phyloP scores from a whole-genome alignment of 768 basidiomycete species.

The Lactarius trivialis region DNA sequence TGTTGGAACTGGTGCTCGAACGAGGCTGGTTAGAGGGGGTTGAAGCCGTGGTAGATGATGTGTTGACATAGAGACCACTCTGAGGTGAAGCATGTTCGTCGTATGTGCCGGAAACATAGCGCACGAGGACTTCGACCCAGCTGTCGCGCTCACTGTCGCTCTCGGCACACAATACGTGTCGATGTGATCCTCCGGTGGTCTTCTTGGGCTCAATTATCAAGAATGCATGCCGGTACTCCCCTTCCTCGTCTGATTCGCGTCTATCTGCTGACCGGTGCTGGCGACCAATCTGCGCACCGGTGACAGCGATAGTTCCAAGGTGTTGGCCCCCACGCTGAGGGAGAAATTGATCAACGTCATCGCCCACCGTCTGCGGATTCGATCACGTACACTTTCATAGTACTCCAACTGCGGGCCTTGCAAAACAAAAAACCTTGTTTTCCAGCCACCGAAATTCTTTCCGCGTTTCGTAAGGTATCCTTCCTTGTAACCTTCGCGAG shows the following conservation, averaged over 20 bases:
- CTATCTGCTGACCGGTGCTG: constrained; percentile 65
- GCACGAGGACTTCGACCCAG: constrained; percentile 92
- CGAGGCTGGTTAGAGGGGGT: constrained; percentile 41
- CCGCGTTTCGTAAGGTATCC: constrained; percentile 95
- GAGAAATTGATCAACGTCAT: constrained; percentile 3
- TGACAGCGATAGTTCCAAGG: constrained; percentile 83
- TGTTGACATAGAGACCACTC: constrained; percentile 19
- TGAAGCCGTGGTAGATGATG: constrained; percentile 22
- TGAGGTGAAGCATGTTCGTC: constrained; percentile 40
- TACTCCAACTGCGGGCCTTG: constrained; percentile 89
- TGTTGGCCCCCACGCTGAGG: constrained; percentile 80
- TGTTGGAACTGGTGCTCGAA: constrained; percentile 47
- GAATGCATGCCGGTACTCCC: constrained; percentile 95
- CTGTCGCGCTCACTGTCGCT: constrained; percentile 88
- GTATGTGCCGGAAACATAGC: constrained; percentile 78
- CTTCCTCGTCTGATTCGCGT: constrained; percentile 67
- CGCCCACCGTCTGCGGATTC: not conserved
- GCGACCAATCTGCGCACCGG: constrained; percentile 93
- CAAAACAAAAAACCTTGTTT: constrained; percentile 90
- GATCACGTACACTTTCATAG: constrained; percentile 82
- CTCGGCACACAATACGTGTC: constrained; percentile 95
- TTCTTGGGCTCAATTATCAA: constrained; percentile 89
- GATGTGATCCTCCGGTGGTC: constrained; percentile 58
- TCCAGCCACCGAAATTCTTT: constrained; percentile 98
- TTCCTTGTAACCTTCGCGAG: constrained; percentile 82